These are phyloP conservation scores for Populus hybrid DNA, from an alignment of 441 rosid species.

Conservation along the genomic window DNA sequence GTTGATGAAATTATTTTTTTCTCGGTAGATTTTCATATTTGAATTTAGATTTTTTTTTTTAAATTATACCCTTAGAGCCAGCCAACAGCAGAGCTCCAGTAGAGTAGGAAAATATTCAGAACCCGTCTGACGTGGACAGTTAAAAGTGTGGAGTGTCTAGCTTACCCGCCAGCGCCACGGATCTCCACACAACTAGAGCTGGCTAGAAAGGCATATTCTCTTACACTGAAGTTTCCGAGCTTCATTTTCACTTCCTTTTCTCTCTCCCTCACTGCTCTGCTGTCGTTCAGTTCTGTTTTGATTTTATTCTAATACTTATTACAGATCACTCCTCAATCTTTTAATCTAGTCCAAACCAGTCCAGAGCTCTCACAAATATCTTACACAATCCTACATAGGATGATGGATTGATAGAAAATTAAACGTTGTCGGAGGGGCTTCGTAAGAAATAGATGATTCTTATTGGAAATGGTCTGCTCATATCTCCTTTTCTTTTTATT, in stretches of 20 bases:
- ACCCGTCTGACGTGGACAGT: not conserved
- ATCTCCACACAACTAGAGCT: not conserved
- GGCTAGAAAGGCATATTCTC: constrained; percentile 9
- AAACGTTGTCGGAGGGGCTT: not conserved
- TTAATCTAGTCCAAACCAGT: not conserved
- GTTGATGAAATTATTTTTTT: too few relatives aligned
- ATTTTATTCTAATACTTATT: not conserved
- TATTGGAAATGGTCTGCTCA: not conserved
- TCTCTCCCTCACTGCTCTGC: constrained; percentile 16
- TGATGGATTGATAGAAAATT: too few relatives aligned
- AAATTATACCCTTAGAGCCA: not conserved
- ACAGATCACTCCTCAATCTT: not conserved
- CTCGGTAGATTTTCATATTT: not conserved
- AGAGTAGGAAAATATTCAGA: not conserved
- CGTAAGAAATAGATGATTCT: not conserved
- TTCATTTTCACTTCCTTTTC: constrained; percentile 1
- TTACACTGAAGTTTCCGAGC: not conserved
- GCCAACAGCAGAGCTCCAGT: too few relatives aligned
- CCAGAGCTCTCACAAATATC: not conserved
- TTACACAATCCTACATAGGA: too few relatives aligned
- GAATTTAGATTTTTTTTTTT: too few relatives aligned
- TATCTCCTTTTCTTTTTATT: not conserved
- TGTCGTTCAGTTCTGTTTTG: not conserved
- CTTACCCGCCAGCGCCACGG: not conserved
- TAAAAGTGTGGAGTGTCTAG: not conserved